Evolutionary conservation across 2,329 filamentous ascomycete species (phyloP), one percentile per base, ranked within the genome.

Genomic region (Aspergillus fumigatiaffinis): DNA sequence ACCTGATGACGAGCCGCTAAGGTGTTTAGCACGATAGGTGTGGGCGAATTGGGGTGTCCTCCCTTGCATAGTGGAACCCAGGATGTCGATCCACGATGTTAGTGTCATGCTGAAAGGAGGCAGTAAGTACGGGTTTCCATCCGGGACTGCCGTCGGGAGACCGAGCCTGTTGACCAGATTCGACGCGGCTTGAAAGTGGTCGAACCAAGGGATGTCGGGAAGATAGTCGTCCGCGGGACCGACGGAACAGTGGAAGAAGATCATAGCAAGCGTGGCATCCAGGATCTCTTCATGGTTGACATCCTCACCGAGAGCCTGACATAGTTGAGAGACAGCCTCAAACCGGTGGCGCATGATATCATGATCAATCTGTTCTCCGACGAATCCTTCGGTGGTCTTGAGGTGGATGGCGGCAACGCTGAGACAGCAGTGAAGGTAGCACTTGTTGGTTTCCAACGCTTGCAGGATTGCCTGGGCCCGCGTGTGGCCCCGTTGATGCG

Each of bases 281-380:
- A 97, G 85, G 66, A 96, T 95, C 73, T 94, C 86, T 58, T 89
- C 84, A 72, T 96, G 92, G 70, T 96, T 83, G 69, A 88, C 87
- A 70, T 97, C 92, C 58, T 83, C 82, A 69, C 87, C 87, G 55
- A 97, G 83, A 0, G 91, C 87, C 61, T 92, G 87, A 73, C 92
- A 96, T 3, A 97, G 83, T 65, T 91, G 87, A 8, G 89, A 88
- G 66, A 97, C 91, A 44, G 92, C 93, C 35, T 90, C 87, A 73
- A 90, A 95, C 59, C 92, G 89, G 75, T 97, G 93, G 66, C 90
- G 87, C 84, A 96, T 91, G 79, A 97, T 95, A 71, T 97, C 92
- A 62, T 87, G 84, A 75, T 97, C 91, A 59, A 96, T 87, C 68
- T 92, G 87, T 55, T 91, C 88, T 53, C 82, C 84, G 50, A 83